Evolutionary conservation across 495 filamentous ascomycete genomes (phyloP).

Genomic region (Lasiosphaeria hispida): DNA sequence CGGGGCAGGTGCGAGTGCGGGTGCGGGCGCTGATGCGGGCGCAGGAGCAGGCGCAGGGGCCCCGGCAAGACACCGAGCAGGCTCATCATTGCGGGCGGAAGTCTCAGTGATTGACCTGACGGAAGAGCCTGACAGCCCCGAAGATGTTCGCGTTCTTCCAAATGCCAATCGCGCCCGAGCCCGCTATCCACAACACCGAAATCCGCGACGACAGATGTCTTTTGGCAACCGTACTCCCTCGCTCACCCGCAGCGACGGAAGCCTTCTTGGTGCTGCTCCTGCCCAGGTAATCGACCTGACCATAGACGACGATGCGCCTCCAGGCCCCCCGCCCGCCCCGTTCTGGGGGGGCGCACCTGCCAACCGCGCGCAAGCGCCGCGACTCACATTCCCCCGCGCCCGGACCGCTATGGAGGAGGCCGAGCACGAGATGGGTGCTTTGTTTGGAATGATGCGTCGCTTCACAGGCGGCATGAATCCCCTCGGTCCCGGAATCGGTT

Average conservation of each 20-base stretch:
- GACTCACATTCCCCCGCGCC: neutral
- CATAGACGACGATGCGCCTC: slow-evolving; percentile 30
- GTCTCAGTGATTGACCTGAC: slow-evolving; percentile 42
- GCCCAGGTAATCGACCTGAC: slow-evolving; percentile 38
- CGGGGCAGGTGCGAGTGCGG: too few relatives aligned
- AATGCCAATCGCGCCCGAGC: neutral
- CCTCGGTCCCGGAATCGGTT: neutral
- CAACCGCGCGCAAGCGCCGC: neutral
- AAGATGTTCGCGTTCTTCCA: neutral
- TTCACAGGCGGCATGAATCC: neutral
- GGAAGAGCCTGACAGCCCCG: slow-evolving; percentile 33
- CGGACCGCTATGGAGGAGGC: neutral
- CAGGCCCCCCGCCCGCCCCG: slow-evolving; percentile 15
- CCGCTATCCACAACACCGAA: slow-evolving; percentile 8
- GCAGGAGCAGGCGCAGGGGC: neutral
- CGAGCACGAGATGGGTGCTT: slow-evolving; percentile 17
- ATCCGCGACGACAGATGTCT: slow-evolving; percentile 32
- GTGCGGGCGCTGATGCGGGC: too few relatives aligned
- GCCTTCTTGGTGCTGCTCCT: slow-evolving; percentile 26
- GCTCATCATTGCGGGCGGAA: neutral
- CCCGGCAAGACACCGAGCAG: neutral
- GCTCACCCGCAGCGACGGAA: slow-evolving; percentile 41
- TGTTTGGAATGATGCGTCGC: slow-evolving; percentile 21
- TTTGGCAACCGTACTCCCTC: slow-evolving; percentile 36
- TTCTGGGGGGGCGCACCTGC: neutral